Conservation (phyloP, 2,329 filamentous ascomycete species). For the Diaporthe velutina region DNA sequence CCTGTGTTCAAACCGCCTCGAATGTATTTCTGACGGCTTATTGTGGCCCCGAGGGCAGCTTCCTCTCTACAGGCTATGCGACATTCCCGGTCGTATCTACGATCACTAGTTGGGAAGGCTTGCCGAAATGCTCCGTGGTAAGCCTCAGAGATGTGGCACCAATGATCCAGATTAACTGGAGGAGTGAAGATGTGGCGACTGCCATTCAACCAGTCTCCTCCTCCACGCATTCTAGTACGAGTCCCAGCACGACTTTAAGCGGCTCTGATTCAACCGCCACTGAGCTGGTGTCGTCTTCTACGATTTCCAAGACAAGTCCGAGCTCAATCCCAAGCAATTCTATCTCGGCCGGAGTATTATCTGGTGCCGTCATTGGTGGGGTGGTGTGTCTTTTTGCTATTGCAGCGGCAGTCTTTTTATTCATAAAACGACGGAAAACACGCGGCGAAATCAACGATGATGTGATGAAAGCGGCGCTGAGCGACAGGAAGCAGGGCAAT, state of each 20-base stretch:
- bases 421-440: not conserved
- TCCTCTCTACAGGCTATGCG: not conserved
- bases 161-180: slow-evolving; percentile 24
- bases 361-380: not conserved
- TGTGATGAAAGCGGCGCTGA: not conserved
- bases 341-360: not conserved
- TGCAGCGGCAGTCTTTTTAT: not conserved
- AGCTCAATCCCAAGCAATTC: not conserved
- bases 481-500: not conserved
- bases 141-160: not conserved
- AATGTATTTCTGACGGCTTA: not conserved
- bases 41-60: slow-evolving; percentile 1
- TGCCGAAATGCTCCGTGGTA: not conserved
- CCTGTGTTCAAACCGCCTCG: not conserved
- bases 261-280: not conserved
- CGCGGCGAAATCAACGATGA: not conserved
- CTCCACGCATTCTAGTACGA: not conserved
- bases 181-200: slow-evolving; percentile 4
- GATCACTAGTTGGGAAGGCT: not conserved
- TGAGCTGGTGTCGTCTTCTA: not conserved
- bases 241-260: not conserved
- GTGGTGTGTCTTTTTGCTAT: slow-evolving; percentile 1
- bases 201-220: not conserved
- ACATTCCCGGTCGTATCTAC: slow-evolving; percentile 5
- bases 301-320: not conserved